Percentiles rank a stretch among this genome's conserved stretches.
Evolutionary conservation across 331 rosid species (phyloP).

Genomic region (Quercus tomentella): DNA sequence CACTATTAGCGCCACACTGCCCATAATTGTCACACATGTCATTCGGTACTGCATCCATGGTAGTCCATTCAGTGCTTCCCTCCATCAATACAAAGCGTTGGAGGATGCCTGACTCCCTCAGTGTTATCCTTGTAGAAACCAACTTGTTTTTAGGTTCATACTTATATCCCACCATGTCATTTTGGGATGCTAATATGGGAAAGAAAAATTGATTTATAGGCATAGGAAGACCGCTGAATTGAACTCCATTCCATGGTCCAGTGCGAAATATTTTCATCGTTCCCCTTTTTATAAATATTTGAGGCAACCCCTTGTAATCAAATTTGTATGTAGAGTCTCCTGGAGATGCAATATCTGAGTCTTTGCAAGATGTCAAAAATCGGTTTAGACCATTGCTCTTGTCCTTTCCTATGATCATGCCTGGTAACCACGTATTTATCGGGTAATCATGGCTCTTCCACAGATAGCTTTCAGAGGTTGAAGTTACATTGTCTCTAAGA

Average conservation of each 20-base stretch:
- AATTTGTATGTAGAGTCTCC: slow-evolving; percentile 15
- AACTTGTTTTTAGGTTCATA: too few relatives aligned
- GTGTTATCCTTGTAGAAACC: too few relatives aligned
- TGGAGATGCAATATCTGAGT: slow-evolving; percentile 8
- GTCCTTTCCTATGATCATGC: not conserved
- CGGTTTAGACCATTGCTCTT: not conserved
- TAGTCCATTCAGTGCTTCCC: too few relatives aligned
- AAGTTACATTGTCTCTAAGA: fast-evolving
- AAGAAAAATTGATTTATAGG: too few relatives aligned
- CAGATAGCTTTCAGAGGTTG: too few relatives aligned
- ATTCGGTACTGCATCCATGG: slow-evolving; percentile 8
- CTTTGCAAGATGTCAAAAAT: slow-evolving; percentile 1
- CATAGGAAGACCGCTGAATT: slow-evolving; percentile 14
- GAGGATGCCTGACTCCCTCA: too few relatives aligned
- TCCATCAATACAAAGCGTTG: too few relatives aligned
- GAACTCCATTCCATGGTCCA: slow-evolving; percentile 43
- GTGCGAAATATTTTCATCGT: not conserved
- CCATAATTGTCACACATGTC: slow-evolving; percentile 34
- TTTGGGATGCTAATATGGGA: too few relatives aligned
- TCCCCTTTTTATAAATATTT: slow-evolving; percentile 10
- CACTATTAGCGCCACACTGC: slow-evolving; percentile 37
- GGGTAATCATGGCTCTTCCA: too few relatives aligned
- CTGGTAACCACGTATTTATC: too few relatives aligned
- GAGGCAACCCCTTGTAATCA: slow-evolving; percentile 17
- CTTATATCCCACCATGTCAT: too few relatives aligned